These are phyloP conservation scores for Aspergillus uvarum DNA, from an alignment of 2,329 filamentous ascomycete genomes.

Conservation along the genomic window DNA sequence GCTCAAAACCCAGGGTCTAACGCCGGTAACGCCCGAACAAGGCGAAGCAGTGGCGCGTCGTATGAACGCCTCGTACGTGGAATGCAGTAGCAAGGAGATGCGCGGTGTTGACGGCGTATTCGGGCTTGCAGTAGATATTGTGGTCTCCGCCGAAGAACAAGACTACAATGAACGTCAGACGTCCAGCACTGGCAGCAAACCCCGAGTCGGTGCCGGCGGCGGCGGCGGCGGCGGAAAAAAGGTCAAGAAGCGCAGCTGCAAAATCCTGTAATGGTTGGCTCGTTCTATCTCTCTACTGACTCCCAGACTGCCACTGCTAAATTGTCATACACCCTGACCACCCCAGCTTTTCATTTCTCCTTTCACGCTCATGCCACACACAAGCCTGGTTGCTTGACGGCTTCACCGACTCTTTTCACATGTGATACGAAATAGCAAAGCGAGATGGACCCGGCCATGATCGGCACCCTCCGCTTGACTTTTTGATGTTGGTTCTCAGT, in stretches of 20 bases:
- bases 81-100: slow-evolving; percentile 98
- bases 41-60: slow-evolving; percentile 83
- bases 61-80: slow-evolving; percentile 95
- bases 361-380: slow-evolving; percentile 23
- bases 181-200: slow-evolving; percentile 20
- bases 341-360: slow-evolving; percentile 15
- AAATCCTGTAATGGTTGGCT: slow-evolving; percentile 61
- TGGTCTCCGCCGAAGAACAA: slow-evolving; percentile 77
- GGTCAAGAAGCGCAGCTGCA: slow-evolving; percentile 83
- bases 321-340: slow-evolving; percentile 14
- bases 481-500: slow-evolving; percentile 18
- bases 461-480: slow-evolving; percentile 12
- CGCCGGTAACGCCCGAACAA: slow-evolving; percentile 89
- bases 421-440: slow-evolving; percentile 19
- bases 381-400: slow-evolving; percentile 39
- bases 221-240: slow-evolving; percentile 53
- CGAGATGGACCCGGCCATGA: background rate
- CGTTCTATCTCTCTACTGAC: slow-evolving; percentile 1
- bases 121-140: slow-evolving; percentile 83
- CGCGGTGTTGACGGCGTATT: slow-evolving; percentile 95
- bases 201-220: slow-evolving; percentile 42
- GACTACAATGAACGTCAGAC: slow-evolving; percentile 34
- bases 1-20: slow-evolving; percentile 95
- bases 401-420: slow-evolving; percentile 21
- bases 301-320: background rate